These are phyloP conservation scores for Diaporthe citri DNA, from an alignment of 2,329 filamentous ascomycete genomes.

Conservation along the genomic window DNA sequence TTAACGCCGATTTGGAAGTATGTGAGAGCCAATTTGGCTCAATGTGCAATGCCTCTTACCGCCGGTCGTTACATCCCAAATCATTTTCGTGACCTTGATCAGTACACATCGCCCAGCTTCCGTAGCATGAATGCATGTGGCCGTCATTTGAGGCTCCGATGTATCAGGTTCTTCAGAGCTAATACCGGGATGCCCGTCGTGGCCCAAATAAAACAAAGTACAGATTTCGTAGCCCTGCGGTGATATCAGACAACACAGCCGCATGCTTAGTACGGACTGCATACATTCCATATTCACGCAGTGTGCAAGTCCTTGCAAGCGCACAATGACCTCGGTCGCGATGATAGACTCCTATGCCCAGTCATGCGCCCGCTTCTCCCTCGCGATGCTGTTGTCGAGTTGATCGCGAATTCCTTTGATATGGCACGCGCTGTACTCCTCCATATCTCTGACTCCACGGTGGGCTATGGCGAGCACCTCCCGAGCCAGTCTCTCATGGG, in stretches of 20 bases:
- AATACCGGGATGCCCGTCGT: too few relatives aligned
- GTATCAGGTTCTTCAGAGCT: background rate
- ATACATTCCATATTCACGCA: background rate
- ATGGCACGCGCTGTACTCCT: slow-evolving; percentile 35
- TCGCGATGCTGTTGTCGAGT: slow-evolving; percentile 35
- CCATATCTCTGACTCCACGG: slow-evolving; percentile 27
- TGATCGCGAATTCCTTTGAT: slow-evolving; percentile 34
- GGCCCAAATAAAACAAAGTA: background rate
- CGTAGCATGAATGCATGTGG: background rate
- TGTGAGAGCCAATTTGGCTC: slow-evolving; percentile 69
- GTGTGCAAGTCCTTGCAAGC: background rate
- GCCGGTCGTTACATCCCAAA: slow-evolving; percentile 75
- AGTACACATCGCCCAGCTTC: background rate
- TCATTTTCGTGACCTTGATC: slow-evolving; percentile 14
- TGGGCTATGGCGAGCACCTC: slow-evolving; percentile 35
- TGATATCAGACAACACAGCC: background rate
- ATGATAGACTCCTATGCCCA: background rate
- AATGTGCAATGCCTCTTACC: slow-evolving; percentile 78
- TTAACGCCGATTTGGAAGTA: slow-evolving; percentile 80
- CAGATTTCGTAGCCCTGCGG: background rate
- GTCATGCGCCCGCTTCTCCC: slow-evolving; percentile 26
- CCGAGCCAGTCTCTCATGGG: slow-evolving; percentile 29
- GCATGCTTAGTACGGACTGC: too few relatives aligned
- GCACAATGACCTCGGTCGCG: background rate
- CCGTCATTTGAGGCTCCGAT: too few relatives aligned